These are phyloP conservation scores for Geum urbanum DNA, from an alignment of 306 rosid genomes.

Conservation along the genomic window DNA sequence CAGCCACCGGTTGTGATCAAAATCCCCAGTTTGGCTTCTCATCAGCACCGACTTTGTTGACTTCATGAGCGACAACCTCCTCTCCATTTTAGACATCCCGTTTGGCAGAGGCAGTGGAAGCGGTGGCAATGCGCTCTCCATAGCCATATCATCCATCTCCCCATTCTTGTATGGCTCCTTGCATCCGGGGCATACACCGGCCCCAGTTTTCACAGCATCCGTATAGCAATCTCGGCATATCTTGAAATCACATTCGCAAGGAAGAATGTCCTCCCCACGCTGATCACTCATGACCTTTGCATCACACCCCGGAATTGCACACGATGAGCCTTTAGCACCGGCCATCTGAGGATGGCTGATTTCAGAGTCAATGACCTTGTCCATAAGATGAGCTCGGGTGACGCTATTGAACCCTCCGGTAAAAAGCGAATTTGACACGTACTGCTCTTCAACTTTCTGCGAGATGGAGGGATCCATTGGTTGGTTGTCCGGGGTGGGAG, in stretches of 20 bases:
- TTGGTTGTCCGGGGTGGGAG: conserved; percentile 93
- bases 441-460: conserved; percentile 91
- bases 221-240: conserved; percentile 89
- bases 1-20: conserved; percentile 91
- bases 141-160: conserved; percentile 70
- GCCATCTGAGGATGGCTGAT: conserved; percentile 96
- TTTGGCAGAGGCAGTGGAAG: conserved; percentile 69
- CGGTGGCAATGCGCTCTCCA: conserved; percentile 56
- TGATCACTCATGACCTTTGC: conserved; percentile 86
- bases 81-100: conserved; percentile 76
- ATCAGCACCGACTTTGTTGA: conserved; percentile 71
- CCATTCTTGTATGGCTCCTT: conserved; percentile 82
- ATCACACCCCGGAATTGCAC: conserved; percentile 91
- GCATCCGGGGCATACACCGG: conserved; percentile 83
- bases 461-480: conserved; percentile 87
- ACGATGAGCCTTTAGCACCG: conserved; percentile 81
- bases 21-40: conserved; percentile 92
- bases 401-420: conserved; percentile 91
- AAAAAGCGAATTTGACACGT: conserved; percentile 80
- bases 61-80: conserved; percentile 85
- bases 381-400: conserved; percentile 89
- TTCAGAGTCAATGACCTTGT: conserved; percentile 87
- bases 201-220: conserved; percentile 80
- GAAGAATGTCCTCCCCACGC: conserved; percentile 81
- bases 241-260: conserved; percentile 96